phyloP scores from a whole-genome alignment of 2,329 filamentous ascomycete species.

The Fusarium continuum region DNA sequence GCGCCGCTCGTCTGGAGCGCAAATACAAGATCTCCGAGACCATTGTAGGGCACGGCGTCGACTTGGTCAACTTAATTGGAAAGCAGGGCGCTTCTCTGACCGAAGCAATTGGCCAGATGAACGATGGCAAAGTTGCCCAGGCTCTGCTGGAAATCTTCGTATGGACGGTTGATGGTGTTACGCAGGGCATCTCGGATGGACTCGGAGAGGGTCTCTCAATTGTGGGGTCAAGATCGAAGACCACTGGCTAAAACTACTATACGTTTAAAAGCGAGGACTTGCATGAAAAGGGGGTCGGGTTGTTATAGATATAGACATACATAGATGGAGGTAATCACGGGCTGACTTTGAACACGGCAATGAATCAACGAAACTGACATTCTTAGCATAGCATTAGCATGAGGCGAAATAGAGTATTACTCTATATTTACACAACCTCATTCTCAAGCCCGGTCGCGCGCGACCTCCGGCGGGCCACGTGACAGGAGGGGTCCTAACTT shows the following conservation, averaged over 20 bases:
- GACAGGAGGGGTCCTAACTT: conserved; percentile 3
- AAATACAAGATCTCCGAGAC: conserved; percentile 75
- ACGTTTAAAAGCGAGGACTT: neutral
- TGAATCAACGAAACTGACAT: neutral
- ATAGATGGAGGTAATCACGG: conserved; percentile 4
- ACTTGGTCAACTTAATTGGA: conserved; percentile 65
- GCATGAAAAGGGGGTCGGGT: neutral
- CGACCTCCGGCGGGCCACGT: conserved; percentile 12
- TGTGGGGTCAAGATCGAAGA: conserved; percentile 29
- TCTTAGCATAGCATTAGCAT: neutral
- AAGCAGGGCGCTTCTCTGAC: conserved; percentile 66
- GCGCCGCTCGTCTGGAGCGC: conserved; percentile 70
- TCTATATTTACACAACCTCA: neutral
- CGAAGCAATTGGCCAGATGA: conserved; percentile 65
- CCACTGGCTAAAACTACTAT: neutral
- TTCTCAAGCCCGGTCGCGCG: neutral
- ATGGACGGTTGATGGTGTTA: conserved; percentile 71
- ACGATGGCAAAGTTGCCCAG: conserved; percentile 71
- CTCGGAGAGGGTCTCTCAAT: conserved; percentile 53
- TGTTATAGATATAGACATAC: conserved; percentile 6
- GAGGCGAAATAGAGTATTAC: neutral
- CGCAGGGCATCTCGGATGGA: conserved; percentile 74
- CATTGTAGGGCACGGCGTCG: conserved; percentile 73
- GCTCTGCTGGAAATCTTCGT: conserved; percentile 62
- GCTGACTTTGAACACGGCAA: neutral